Conservation (phyloP, 192 early-diverging fungal species). For the Podila clonocystis region DNA sequence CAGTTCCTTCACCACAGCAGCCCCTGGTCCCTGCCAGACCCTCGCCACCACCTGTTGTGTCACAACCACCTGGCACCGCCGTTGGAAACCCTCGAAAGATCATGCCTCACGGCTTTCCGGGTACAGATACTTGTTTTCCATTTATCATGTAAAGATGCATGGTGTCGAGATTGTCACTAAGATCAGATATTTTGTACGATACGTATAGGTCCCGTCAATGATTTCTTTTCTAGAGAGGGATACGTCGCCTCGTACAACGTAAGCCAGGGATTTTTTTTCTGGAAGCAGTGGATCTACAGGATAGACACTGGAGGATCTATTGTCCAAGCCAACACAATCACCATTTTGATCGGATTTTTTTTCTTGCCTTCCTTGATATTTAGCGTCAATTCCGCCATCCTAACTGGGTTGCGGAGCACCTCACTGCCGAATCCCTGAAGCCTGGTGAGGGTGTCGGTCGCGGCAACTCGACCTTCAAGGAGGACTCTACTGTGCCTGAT, state of each 20-base stretch:
- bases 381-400: slow-evolving; percentile 55
- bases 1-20: background rate
- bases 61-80: slow-evolving; percentile 12
- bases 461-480: slow-evolving; percentile 78
- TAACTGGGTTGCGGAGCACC: slow-evolving; percentile 70
- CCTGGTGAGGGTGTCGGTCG: slow-evolving; percentile 69
- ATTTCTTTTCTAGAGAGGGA: slow-evolving; percentile 71
- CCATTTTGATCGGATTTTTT: background rate
- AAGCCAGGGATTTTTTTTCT: background rate
- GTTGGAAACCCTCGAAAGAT: slow-evolving; percentile 28
- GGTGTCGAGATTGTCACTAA: too few species aligned
- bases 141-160: background rate
- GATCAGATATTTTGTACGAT: background rate
- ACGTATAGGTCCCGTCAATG: slow-evolving; percentile 75
- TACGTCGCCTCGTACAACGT: slow-evolving; percentile 82
- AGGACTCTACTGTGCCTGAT: slow-evolving; percentile 77
- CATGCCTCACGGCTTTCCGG: slow-evolving; percentile 46
- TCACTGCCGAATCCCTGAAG: slow-evolving; percentile 68
- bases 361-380: background rate
- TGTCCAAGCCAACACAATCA: background rate
- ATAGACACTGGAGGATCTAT: too few species aligned
- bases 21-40: background rate
- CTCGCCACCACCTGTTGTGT: slow-evolving; percentile 11
- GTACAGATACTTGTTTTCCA: background rate
- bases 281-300: too few species aligned